These are phyloP conservation scores for Talaromyces albobiverticillius DNA, from an alignment of 2,329 filamentous ascomycete species.

Conservation along the genomic window DNA sequence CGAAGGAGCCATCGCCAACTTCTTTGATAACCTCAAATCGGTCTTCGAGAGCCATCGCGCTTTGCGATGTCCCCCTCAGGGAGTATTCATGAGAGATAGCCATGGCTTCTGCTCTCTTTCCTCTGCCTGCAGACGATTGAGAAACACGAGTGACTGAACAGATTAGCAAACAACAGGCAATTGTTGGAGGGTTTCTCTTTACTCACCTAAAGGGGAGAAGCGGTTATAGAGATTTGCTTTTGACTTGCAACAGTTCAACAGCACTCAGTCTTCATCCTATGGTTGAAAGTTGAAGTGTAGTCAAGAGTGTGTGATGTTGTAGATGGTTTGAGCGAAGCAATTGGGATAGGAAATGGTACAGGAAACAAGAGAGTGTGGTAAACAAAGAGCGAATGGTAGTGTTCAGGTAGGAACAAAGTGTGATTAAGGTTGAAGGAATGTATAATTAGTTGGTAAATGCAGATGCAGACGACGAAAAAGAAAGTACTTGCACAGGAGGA, in stretches of 20 bases:
- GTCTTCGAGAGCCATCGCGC: slow-evolving; percentile 69
- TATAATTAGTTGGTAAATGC: slow-evolving; percentile 4
- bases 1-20: slow-evolving; percentile 97
- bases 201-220: background rate
- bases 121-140: slow-evolving; percentile 42
- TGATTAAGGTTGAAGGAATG: slow-evolving; percentile 4
- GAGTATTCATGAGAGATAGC: slow-evolving; percentile 72
- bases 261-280: slow-evolving; percentile 14
- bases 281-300: background rate
- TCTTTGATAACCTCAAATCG: slow-evolving; percentile 97
- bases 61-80: slow-evolving; percentile 61
- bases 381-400: background rate
- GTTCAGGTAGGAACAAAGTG: background rate
- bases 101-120: slow-evolving; percentile 55
- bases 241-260: slow-evolving; percentile 12
- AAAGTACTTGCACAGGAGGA: slow-evolving; percentile 10
- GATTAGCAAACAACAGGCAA: background rate
- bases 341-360: background rate
- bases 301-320: no score
- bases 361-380: background rate
- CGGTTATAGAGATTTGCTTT: slow-evolving; percentile 7
- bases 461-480: slow-evolving; percentile 2
- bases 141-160: slow-evolving; percentile 13
- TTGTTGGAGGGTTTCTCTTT: background rate
- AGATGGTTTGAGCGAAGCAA: background rate